Evolutionary conservation across 1,139 yeast species (phyloP).

Genomic region (Geotrichum phurueaensis): DNA sequence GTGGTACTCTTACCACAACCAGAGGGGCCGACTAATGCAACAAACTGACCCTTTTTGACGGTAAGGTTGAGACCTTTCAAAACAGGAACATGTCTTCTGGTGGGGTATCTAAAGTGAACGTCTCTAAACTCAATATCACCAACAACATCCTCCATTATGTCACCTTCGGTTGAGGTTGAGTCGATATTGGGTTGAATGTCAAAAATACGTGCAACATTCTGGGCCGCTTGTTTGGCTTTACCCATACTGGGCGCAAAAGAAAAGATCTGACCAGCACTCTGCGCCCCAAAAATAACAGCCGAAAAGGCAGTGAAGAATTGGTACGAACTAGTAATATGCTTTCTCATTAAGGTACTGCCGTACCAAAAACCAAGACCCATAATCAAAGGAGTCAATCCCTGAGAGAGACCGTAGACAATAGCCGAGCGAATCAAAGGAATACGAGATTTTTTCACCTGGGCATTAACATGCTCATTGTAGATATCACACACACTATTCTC

Average conservation of each 20-base stretch:
- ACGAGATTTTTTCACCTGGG: slow-evolving; percentile 32
- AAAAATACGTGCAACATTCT: slow-evolving; percentile 66
- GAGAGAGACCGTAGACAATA: slow-evolving; percentile 33
- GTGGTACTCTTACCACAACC: slow-evolving; percentile 94
- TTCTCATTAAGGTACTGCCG: slow-evolving; percentile 34
- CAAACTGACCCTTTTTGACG: slow-evolving; percentile 75
- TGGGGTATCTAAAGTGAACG: slow-evolving; percentile 75
- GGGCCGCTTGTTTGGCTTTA: slow-evolving; percentile 54
- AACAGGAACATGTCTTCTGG: slow-evolving; percentile 69
- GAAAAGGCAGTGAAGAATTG: slow-evolving; percentile 36
- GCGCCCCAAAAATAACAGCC: slow-evolving; percentile 71
- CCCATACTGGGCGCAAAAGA: slow-evolving; percentile 79
- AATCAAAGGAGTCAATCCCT: slow-evolving; percentile 37
- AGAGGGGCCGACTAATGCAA: slow-evolving; percentile 91
- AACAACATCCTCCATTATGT: slow-evolving; percentile 29
- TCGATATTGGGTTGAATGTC: slow-evolving; percentile 61
- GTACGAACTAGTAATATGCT: slow-evolving; percentile 24
- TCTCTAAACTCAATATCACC: slow-evolving; percentile 60
- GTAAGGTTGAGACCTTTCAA: slow-evolving; percentile 60
- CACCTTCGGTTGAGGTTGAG: slow-evolving; percentile 49
- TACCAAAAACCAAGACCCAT: slow-evolving; percentile 41
- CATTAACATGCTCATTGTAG: slow-evolving; percentile 29
- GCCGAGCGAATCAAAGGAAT: slow-evolving; percentile 30
- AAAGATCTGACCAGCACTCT: slow-evolving; percentile 77
- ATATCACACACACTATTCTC: slow-evolving; percentile 33